Conservation (phyloP, 768 basidiomycete genomes). For the Hysterangium stoloniferum region DNA sequence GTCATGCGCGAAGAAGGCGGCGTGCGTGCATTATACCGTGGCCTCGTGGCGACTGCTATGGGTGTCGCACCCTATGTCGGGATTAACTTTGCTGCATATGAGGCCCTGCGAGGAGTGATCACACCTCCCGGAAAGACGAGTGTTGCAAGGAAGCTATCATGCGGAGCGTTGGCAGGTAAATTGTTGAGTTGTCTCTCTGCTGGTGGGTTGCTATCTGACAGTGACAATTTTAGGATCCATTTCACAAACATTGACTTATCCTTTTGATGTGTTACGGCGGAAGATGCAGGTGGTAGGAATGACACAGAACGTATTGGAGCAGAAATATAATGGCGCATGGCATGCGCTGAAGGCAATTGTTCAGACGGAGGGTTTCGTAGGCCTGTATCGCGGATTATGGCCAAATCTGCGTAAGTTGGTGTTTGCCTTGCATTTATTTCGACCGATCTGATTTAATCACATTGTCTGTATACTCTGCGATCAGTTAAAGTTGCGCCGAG, state of each 20-base stretch:
- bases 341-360: constrained; percentile 69
- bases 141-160: constrained; percentile 61
- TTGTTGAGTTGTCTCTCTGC: background rate
- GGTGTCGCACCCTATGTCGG: constrained; percentile 78
- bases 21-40: constrained; percentile 77
- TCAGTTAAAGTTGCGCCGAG: constrained; percentile 87
- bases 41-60: constrained; percentile 72
- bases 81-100: constrained; percentile 94
- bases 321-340: constrained; percentile 73
- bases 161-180: constrained; percentile 82
- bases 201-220: constrained; percentile 4
- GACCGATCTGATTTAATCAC: constrained; percentile 5
- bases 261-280: constrained; percentile 87
- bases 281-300: constrained; percentile 95
- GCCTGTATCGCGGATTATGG: constrained; percentile 83
- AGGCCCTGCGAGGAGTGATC: constrained; percentile 64
- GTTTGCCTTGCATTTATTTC: constrained; percentile 7
- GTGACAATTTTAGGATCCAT: constrained; percentile 55
- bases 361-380: constrained; percentile 62
- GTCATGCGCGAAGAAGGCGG: constrained; percentile 93
- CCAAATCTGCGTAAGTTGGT: constrained; percentile 69
- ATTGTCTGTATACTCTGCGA: constrained; percentile 1
- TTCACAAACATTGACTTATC: constrained; percentile 92
- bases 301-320: constrained; percentile 42
- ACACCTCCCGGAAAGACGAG: constrained; percentile 77